These are phyloP conservation scores for Mucor irregularis DNA, from an alignment of 371 early-diverging fungal species.

Conservation along the genomic window DNA sequence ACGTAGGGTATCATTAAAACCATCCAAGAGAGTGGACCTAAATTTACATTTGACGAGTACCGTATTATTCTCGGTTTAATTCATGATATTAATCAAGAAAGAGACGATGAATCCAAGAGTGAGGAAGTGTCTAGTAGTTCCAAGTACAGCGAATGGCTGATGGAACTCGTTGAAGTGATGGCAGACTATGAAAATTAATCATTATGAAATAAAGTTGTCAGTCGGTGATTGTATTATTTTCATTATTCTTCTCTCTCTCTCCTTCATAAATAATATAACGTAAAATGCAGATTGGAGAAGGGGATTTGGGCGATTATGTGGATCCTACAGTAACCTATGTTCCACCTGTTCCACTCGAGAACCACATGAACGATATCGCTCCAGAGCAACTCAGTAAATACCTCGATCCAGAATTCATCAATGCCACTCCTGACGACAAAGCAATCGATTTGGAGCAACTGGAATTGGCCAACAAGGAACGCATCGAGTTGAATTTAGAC, in stretches of 20 bases:
- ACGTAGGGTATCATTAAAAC: slow-evolving; percentile 34
- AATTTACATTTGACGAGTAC: slow-evolving; percentile 53
- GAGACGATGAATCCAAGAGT: slow-evolving; percentile 20
- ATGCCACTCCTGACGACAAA: slow-evolving; percentile 24
- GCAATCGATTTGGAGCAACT: slow-evolving; percentile 24
- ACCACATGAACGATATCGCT: slow-evolving; percentile 37
- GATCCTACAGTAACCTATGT: slow-evolving; percentile 21
- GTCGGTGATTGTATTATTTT: not conserved
- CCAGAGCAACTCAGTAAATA: slow-evolving; percentile 19
- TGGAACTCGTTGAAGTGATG: slow-evolving; percentile 49
- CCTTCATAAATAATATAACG: not conserved
- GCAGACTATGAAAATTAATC: slow-evolving; percentile 39
- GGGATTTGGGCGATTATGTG: slow-evolving; percentile 8
- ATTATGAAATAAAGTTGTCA: not conserved
- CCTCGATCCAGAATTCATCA: slow-evolving; percentile 37
- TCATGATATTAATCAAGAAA: slow-evolving; percentile 35
- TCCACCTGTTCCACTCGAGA: slow-evolving; percentile 14
- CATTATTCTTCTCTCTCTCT: not conserved
- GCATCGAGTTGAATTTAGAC: slow-evolving; percentile 23
- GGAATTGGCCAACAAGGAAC: slow-evolving; percentile 26
- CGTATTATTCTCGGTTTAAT: slow-evolving; percentile 46
- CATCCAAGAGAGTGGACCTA: slow-evolving; percentile 47
- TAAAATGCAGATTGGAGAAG: not conserved
- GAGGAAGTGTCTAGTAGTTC: slow-evolving; percentile 19
- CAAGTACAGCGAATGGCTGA: slow-evolving; percentile 45